A percentile compares a stretch with the other conserved stretches of the same genome.
Evolutionary conservation across 805 yeast species (phyloP).

Genomic region (Metschnikowia colocasiae): DNA sequence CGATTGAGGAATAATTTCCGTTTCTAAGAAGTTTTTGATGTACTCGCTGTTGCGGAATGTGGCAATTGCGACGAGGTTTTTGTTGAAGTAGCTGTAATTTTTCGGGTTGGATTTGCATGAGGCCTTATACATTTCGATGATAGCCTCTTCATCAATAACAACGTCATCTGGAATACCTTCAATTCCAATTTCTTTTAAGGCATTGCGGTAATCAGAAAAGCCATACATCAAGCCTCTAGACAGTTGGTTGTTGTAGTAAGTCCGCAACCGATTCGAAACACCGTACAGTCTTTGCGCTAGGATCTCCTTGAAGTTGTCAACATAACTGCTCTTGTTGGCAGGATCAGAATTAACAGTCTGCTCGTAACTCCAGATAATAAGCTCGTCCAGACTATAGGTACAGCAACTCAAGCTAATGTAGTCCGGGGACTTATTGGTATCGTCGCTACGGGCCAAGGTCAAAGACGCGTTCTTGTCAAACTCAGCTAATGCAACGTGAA

Average conservation of each 20-base stretch:
- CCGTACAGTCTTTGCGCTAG: constrained; percentile 17
- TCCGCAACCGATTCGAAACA: constrained; percentile 22
- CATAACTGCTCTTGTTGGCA: constrained; percentile 31
- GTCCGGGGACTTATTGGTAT: constrained; percentile 24
- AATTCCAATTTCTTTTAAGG: constrained; percentile 33
- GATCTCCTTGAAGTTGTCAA: constrained; percentile 32
- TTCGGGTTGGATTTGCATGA: constrained; percentile 31
- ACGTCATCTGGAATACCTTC: constrained; percentile 14
- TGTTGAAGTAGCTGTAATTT: constrained; percentile 35
- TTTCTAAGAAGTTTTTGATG: constrained; percentile 23
- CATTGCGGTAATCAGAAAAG: constrained; percentile 28
- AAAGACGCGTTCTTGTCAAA: constrained; percentile 33
- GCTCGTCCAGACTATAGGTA: constrained; percentile 36
- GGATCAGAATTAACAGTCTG: constrained; percentile 33
- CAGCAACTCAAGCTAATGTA: constrained; percentile 29
- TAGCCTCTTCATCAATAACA: constrained; percentile 30
- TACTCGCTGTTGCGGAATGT: constrained; percentile 22
- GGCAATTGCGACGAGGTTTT: constrained; percentile 26
- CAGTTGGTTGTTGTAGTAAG: constrained; percentile 27
- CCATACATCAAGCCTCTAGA: constrained; percentile 33
- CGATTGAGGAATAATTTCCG: constrained; percentile 32
- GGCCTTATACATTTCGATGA: constrained; percentile 34
- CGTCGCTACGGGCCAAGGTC: constrained; percentile 21
- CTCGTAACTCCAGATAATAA: constrained; percentile 40
- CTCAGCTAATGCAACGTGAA: constrained; percentile 35